Conservation (phyloP, 352 stramenopile genomes). For the Discostella stelligera region DNA sequence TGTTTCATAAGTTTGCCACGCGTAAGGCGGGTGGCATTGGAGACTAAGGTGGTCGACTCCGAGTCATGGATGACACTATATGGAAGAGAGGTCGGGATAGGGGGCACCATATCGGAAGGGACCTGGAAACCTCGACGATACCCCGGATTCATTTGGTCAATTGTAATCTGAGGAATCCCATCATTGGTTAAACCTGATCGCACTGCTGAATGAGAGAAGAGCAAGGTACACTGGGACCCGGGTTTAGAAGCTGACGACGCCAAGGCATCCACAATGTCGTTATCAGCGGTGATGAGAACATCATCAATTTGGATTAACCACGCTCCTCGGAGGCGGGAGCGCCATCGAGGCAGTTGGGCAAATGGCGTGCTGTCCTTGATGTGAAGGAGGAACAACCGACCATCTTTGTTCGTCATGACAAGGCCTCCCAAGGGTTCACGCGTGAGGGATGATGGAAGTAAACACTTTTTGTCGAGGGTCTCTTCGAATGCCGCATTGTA, state of each 20-base stretch:
- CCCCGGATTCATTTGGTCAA: constrained; percentile 27
- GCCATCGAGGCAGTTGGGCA: constrained; percentile 16
- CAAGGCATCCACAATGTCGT: neutral
- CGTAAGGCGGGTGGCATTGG: constrained; percentile 8
- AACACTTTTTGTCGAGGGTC: neutral
- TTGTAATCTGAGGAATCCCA: constrained; percentile 26
- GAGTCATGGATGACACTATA: neutral
- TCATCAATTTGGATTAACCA: constrained; percentile 8
- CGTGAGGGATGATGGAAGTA: neutral
- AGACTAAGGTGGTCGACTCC: neutral
- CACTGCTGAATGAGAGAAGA: constrained; percentile 26
- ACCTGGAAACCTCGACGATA: neutral
- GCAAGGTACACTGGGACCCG: neutral
- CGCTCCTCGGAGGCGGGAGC: constrained; percentile 1
- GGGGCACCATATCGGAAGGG: too few relatives aligned
- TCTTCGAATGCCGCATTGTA: constrained; percentile 23
- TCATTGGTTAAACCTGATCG: constrained; percentile 15
- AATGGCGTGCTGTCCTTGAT: neutral
- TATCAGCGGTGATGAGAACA: neutral
- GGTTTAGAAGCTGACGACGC: too few relatives aligned
- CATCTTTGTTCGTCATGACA: neutral
- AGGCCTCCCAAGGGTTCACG: constrained; percentile 13
- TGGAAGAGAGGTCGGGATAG: neutral
- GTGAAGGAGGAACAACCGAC: neutral
- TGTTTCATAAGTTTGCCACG: constrained; percentile 25